These are phyloP conservation scores for Rubia peregrina DNA, from an alignment of 305 asterid genomes.

Conservation along the genomic window DNA sequence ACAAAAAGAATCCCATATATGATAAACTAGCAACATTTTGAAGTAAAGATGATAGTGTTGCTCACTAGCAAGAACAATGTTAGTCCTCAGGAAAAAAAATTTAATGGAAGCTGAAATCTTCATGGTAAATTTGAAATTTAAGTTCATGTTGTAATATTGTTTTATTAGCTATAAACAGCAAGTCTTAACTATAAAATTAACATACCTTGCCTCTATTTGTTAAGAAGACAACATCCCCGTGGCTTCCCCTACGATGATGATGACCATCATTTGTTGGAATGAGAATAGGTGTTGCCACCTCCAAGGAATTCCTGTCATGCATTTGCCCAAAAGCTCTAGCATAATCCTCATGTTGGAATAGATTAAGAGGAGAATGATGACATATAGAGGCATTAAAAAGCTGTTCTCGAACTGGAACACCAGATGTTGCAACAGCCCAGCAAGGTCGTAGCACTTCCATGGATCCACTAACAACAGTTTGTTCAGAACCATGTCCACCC, in stretches of 20 bases:
- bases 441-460: slow-evolving; percentile 94
- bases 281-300: slow-evolving; percentile 91
- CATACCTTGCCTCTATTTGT: slow-evolving; percentile 97
- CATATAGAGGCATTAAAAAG: slow-evolving; percentile 96
- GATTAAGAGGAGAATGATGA: slow-evolving; percentile 80
- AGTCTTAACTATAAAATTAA: neutral
- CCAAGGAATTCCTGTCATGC: slow-evolving; percentile 58
- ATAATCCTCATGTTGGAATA: slow-evolving; percentile 78
- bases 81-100: too few species aligned
- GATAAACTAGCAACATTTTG: neutral
- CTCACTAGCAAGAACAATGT: too few species aligned
- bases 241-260: slow-evolving; percentile 83
- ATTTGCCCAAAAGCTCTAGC: slow-evolving; percentile 59
- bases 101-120: neutral
- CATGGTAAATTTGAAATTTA: too few species aligned
- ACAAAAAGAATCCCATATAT: neutral
- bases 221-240: slow-evolving; percentile 83
- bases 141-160: too few species aligned
- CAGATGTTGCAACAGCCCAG: slow-evolving; percentile 99
- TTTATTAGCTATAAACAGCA: too few species aligned
- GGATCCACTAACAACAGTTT: slow-evolving; percentile 86
- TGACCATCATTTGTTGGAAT: slow-evolving; percentile 82
- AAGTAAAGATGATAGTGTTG: neutral
- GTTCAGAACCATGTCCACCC: slow-evolving; percentile 95
- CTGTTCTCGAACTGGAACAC: slow-evolving; percentile 91